These are phyloP conservation scores for Alternaria sp. DNA, from an alignment of 2,329 filamentous ascomycete genomes.

Conservation along the genomic window DNA sequence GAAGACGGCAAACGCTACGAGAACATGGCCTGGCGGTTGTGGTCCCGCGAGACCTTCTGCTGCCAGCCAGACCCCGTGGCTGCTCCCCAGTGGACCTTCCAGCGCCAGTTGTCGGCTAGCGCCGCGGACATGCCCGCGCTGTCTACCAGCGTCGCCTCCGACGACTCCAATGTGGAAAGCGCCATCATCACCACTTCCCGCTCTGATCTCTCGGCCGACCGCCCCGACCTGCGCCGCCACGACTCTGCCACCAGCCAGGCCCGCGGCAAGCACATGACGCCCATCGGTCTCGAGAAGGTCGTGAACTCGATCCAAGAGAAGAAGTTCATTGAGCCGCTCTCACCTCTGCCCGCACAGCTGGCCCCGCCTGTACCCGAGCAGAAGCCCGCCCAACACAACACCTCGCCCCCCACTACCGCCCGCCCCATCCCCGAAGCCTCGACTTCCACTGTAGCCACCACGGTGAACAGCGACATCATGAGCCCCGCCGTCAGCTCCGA, in stretches of 20 bases:
- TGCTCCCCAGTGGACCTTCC: slow-evolving; percentile 43
- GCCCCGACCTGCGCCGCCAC: slow-evolving; percentile 72
- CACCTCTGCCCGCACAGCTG: slow-evolving; percentile 54
- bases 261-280: slow-evolving; percentile 87
- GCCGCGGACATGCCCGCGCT: slow-evolving; percentile 50
- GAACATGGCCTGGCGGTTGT: slow-evolving; percentile 92
- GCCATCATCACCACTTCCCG: slow-evolving; percentile 55
- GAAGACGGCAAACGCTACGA: slow-evolving; percentile 91
- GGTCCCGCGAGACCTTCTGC: slow-evolving; percentile 93
- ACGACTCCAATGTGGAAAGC: slow-evolving; percentile 48
- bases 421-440: slow-evolving; percentile 64
- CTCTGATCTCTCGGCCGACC: slow-evolving; percentile 58
- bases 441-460: slow-evolving; percentile 60
- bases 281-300: slow-evolving; percentile 91
- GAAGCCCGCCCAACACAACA: slow-evolving; percentile 27
- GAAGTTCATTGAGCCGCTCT: slow-evolving; percentile 67
- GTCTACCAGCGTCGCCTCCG: slow-evolving; percentile 56
- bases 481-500: slow-evolving; percentile 60
- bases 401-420: slow-evolving; percentile 49
- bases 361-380: slow-evolving; percentile 23
- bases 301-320: slow-evolving; percentile 90
- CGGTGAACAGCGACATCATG: slow-evolving; percentile 50
- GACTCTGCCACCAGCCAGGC: slow-evolving; percentile 75
- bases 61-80: slow-evolving; percentile 66
- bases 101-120: slow-evolving; percentile 34